A percentile compares a stretch with the other conserved stretches of the same genome.
These are phyloP conservation scores for Aschersonia sp. DNA, from an alignment of 2,329 filamentous ascomycete genomes.

Conservation along the genomic window DNA sequence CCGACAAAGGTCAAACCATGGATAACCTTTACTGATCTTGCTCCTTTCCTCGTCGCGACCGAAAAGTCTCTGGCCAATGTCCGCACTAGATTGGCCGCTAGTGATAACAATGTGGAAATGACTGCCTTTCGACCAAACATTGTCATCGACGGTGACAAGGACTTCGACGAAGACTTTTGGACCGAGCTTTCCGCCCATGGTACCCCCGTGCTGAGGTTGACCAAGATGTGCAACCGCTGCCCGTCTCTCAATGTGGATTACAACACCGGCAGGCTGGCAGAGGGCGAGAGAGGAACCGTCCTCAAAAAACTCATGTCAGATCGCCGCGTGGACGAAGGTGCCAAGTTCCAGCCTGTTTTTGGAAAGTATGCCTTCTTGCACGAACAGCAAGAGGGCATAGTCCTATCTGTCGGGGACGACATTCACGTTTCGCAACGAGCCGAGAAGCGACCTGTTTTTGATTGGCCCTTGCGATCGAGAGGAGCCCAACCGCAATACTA, in stretches of 20 bases:
- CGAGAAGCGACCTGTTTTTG: constrained; percentile 36
- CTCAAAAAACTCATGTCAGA: constrained; percentile 58
- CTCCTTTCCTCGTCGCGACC: constrained; percentile 60
- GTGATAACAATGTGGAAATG: constrained; percentile 36
- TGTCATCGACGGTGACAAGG: constrained; percentile 43
- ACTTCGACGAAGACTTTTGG: constrained; percentile 65
- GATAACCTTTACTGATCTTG: constrained; percentile 60
- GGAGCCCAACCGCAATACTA: constrained; percentile 12
- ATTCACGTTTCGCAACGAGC: constrained; percentile 36
- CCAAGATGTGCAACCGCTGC: constrained; percentile 57
- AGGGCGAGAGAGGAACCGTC: constrained; percentile 42
- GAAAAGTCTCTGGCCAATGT: constrained; percentile 57
- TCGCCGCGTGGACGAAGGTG: constrained; percentile 54
- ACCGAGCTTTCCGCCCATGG: constrained; percentile 35
- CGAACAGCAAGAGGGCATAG: constrained; percentile 9
- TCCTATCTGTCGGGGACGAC: constrained; percentile 39
- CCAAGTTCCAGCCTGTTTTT: constrained; percentile 56
- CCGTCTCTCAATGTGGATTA: constrained; percentile 60
- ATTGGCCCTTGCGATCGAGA: constrained; percentile 26
- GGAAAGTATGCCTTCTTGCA: constrained; percentile 55
- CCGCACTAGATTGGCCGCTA: constrained; percentile 35
- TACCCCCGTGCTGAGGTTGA: constrained; percentile 35
- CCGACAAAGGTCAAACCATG: constrained; percentile 23
- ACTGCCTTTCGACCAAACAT: constrained; percentile 62
- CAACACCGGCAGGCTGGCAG: constrained; percentile 41